Percentiles rank a stretch among this genome's conserved stretches.
These are phyloP conservation scores for Aspergillus avenaceus DNA, from an alignment of 495 filamentous ascomycete species.

Conservation along the genomic window DNA sequence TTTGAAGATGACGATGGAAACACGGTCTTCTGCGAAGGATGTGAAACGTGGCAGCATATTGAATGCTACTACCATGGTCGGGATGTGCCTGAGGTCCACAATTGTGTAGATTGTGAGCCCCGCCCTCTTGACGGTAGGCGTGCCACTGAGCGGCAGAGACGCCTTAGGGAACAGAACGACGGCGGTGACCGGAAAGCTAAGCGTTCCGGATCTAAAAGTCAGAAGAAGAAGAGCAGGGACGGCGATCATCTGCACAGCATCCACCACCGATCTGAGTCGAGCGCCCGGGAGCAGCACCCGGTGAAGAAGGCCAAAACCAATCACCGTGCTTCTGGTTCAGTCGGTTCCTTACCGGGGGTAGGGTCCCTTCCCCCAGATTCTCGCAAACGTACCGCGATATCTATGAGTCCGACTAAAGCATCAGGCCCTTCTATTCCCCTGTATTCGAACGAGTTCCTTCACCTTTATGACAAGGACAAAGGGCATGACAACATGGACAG, in stretches of 20 bases:
- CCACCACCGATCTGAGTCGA: slow-evolving; percentile 48
- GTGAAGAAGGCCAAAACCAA: slow-evolving; percentile 72
- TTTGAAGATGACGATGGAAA: slow-evolving; percentile 93
- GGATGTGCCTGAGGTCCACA: slow-evolving; percentile 75
- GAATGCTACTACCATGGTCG: slow-evolving; percentile 84
- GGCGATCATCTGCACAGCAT: slow-evolving; percentile 36
- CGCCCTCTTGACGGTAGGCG: slow-evolving; percentile 63
- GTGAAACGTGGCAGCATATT: slow-evolving; percentile 97
- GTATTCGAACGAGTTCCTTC: slow-evolving; percentile 69
- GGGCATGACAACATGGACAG: slow-evolving; percentile 48
- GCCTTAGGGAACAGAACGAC: slow-evolving; percentile 58
- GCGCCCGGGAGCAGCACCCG: slow-evolving; percentile 51
- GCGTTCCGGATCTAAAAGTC: slow-evolving; percentile 62
- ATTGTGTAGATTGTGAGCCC: slow-evolving; percentile 82
- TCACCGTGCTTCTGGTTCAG: slow-evolving; percentile 68
- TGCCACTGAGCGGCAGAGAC: slow-evolving; percentile 64
- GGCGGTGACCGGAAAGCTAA: slow-evolving; percentile 59
- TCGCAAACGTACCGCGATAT: slow-evolving; percentile 52
- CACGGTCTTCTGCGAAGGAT: slow-evolving; percentile 93
- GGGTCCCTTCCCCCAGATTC: slow-evolving; percentile 32
- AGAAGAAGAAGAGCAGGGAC: slow-evolving; percentile 68
- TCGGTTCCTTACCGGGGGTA: slow-evolving; percentile 51
- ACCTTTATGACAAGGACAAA: slow-evolving; percentile 60
- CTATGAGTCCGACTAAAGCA: slow-evolving; percentile 51
- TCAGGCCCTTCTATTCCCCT: slow-evolving; percentile 41